Evolutionary conservation across 2,329 filamentous ascomycete species (phyloP), one percentile per base, ranked within the genome.

Genomic region (Penicillium sp.): DNA sequence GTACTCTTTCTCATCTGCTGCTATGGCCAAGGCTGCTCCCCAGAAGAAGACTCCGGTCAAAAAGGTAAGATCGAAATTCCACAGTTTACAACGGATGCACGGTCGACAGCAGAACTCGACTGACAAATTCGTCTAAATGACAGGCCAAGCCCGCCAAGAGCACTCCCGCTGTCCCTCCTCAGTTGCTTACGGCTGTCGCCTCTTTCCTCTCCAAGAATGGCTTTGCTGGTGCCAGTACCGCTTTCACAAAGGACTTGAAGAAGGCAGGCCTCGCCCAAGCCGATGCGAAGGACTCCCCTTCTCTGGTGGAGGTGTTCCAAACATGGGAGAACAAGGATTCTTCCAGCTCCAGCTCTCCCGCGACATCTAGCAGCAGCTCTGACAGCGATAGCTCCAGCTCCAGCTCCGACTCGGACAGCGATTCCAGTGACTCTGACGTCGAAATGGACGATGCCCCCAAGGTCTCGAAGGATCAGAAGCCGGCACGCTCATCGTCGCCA

Each of bases 171-270:
- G 23, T 61, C 17, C 76, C 83, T 4, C 64, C 75, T 18, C 75
- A 84, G 62, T 70, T 89, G 23, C 70, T 89, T 58, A 77, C 81
- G 45, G 70, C 87, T 11, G 75, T 89, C 54, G 79, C 80, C 47
- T 65, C 69, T 15, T 89, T 88, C 63, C 73, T 89, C 34, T 74
- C 75, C 28, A 75, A 83, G 31, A 75, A 84, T 61, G 77, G 79
- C n/a, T 84, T 86, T 55, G 64, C 73, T 33, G 72, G 73, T 43
- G 78, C 84, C 31, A 77, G 77, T 56, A 69, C 74, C 43, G 76
- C 79, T 4, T 83, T 88, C 57, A 71, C 73, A 53, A 79, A 81
- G 59, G 80, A 87, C 58, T 72, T 75, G 67, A 44, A 57, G 33
- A 60, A 56, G 31, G 62, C 61, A 33, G 45, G 41, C 25, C 44